Conservation (phyloP, 257 asterid species). For the Solanum chilense region DNA sequence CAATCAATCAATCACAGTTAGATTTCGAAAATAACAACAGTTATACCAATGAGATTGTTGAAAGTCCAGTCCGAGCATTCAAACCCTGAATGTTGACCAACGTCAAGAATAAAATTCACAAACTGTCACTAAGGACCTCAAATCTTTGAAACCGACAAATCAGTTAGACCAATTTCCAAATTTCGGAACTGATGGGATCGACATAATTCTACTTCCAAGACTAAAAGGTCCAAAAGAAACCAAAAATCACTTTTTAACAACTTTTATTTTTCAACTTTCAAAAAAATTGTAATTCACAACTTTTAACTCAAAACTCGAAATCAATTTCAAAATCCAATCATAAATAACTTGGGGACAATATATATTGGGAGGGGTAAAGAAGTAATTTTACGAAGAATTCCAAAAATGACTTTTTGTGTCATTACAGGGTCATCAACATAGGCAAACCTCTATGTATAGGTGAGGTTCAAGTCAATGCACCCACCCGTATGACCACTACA, state of each 20-base stretch:
- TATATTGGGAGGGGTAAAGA: neutral
- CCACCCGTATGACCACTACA: neutral
- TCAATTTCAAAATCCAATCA: neutral
- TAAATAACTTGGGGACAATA: neutral
- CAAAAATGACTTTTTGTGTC: neutral
- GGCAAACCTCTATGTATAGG: neutral
- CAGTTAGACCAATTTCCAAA: neutral
- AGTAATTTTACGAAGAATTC: too few species aligned
- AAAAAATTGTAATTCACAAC: too few species aligned
- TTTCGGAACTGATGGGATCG: neutral
- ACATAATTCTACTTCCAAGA: too few species aligned
- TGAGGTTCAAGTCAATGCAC: neutral
- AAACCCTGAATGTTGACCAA: neutral
- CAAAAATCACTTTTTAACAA: neutral
- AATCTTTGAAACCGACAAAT: neutral
- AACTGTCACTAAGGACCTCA: neutral
- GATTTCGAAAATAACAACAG: too few species aligned
- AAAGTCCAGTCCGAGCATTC: neutral
- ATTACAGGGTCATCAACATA: neutral
- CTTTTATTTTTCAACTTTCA: too few species aligned
- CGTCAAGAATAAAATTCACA: neutral
- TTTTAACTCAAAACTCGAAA: too few species aligned
- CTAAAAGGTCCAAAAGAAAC: neutral
- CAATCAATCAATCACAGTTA: too few species aligned
- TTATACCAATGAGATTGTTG: too few species aligned